A percentile compares a stretch with the other conserved stretches of the same genome.
Conservation (phyloP, 768 basidiomycete species). For the Galerina sulciceps region DNA sequence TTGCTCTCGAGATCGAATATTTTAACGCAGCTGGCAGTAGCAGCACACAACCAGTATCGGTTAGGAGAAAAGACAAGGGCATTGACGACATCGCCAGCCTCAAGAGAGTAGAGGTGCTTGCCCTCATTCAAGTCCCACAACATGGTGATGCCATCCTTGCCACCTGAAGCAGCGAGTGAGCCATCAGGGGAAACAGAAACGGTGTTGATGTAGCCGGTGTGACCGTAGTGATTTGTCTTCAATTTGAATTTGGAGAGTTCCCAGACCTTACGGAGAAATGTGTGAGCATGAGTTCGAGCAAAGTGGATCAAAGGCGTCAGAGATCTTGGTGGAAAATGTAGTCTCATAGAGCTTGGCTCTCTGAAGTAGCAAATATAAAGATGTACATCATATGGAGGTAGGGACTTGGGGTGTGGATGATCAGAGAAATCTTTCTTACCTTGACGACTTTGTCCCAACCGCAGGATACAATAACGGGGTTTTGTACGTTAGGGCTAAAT, state of each 20-base stretch:
- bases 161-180: slow-evolving; percentile 97
- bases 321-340: slow-evolving; percentile 86
- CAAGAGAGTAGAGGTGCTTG: slow-evolving; percentile 99
- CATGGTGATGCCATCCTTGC: slow-evolving; percentile 99
- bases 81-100: slow-evolving; percentile 98
- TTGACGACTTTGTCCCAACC: slow-evolving; percentile 99
- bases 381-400: slow-evolving; percentile 35
- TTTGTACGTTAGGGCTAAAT: slow-evolving; percentile 96
- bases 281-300: slow-evolving; percentile 18
- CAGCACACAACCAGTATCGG: slow-evolving; percentile 99
- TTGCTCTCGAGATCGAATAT: slow-evolving; percentile 99
- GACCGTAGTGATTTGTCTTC: slow-evolving; percentile 99
- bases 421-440: slow-evolving; percentile 52
- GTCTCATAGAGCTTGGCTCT: slow-evolving; percentile 76
- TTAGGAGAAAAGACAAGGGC: slow-evolving; percentile 99
- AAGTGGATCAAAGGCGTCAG: slow-evolving; percentile 47
- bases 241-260: slow-evolving; percentile 99
- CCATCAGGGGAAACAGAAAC: slow-evolving; percentile 98
- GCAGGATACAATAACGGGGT: slow-evolving; percentile 98
- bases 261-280: slow-evolving; percentile 76
- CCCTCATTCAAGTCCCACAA: slow-evolving; percentile 99
- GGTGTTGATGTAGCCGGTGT: slow-evolving; percentile 99
- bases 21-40: slow-evolving; percentile 96
- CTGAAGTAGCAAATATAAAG: slow-evolving; percentile 91
- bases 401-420: background rate